Base-by-base conservation (phyloP, 202 grass and related monocot genomes). In the Musa balbisiana region DNA sequence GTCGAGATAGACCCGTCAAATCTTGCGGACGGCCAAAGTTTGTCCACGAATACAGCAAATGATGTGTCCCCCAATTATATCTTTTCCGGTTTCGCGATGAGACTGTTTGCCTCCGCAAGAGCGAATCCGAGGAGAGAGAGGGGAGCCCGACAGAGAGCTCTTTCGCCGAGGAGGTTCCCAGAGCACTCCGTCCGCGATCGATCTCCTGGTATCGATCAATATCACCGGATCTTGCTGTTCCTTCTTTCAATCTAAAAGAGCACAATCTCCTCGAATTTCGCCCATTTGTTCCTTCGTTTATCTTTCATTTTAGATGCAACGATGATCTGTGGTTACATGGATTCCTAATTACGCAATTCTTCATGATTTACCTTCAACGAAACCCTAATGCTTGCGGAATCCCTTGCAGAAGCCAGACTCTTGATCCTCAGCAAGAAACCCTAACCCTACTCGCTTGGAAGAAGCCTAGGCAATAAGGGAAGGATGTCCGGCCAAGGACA, bases 401-500 rank as follows among this genome's bases (percentile, higher is more conserved):
- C 33, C 33, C 33, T 43, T 43, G 33, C 33, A 43, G 33, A 43
- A 43, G 33, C 33, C 33, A 43, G 33, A 43, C 33, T 43, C 5
- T 8, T 6, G 33, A 43, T 8, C 33, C 33, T 43, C 11, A 12
- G 26, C 10, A 60, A 60, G n/a, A 60, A 26, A 65, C 26, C n/a
- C 9, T 26, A 65, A 27, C 26, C 23, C 9, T 24, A 26, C 33
- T 43, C 33, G 5, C 33, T 64, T 21, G 10, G 27, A 20, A 71
- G 50, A 22, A 88, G 63, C 52, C 19, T 10, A 53, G 49, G 75
- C 10, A 52, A 52, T 21, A 53, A 51, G 56, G 23, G 52, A 53
- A 11, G 25, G 51, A 96, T 96, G 89, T 64, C 92, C 20, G 87
- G 89, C 33, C 83, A 88, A 29, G 81, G 76, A 71, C 85, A 96